Evolutionary conservation across 805 yeast genomes (phyloP), one percentile per base, ranked within the genome.

Genomic region (Tetrapisispora fleetii): DNA sequence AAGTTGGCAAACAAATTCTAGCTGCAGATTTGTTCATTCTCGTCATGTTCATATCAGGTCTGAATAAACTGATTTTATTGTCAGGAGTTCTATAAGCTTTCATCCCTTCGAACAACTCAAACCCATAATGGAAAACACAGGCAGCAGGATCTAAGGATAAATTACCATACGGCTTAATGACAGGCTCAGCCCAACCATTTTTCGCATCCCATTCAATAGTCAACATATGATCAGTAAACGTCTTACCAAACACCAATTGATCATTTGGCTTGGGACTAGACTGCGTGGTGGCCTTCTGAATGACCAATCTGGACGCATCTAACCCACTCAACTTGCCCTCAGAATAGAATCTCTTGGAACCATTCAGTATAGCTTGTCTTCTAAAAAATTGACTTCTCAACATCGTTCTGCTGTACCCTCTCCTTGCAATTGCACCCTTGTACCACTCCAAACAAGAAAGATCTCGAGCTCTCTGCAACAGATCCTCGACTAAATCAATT

Each of bases 41-140:
- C 40, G 62, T 77, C 95, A 90, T 87, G 74, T 91, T 91, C 76
- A 75, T 85, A 65, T 87, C 85, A 43, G 95, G 86, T 67, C 98
- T 80, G 76, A 91, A 91, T 65, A 91, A 74, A 60, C 95, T 79
- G 62, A 89, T 68, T 52, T 81, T 66, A 51, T 83, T 85, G 44
- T 81, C 68, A 18, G 65, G 55, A 49, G 77, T 79, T 55, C 73
- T 68, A 75, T 89, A 91, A 19, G 97, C 97, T 73, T 91, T 91
- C 74, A 91, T 73, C 54, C 98, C 98, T 73, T 91, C 98, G 58
- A 91, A 91, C 52, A 91, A 77, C 67, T 88, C 96, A 61, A 91
- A 91, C 3, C 95, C 91, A 63, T 91, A 91, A 72, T 91, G 98
- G 70, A 91, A 81, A 28, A 89, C 97, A 62, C 83, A 78, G 16